These are phyloP conservation scores for Globisporangium lucens DNA, from an alignment of 352 stramenopile species.

Conservation along the genomic window DNA sequence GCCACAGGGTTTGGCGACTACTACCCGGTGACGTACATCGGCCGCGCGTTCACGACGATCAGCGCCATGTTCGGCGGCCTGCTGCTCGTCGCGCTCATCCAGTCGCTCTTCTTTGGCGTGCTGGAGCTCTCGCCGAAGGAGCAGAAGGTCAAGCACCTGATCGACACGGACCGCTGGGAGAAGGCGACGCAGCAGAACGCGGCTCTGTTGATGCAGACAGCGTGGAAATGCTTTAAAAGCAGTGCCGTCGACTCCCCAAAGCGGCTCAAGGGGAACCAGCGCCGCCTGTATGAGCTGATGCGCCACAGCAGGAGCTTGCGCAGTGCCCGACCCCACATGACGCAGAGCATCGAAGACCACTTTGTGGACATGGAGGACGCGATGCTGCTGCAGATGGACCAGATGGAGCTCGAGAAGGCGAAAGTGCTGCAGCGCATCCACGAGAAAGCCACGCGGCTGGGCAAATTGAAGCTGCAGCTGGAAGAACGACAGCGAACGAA, in stretches of 20 bases:
- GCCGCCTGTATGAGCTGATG: constrained; percentile 11
- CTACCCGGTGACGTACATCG: constrained; percentile 65
- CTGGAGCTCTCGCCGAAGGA: constrained; percentile 62
- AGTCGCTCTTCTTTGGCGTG: constrained; percentile 78
- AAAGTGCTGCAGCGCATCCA: constrained; percentile 11
- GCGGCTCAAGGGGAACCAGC: background rate
- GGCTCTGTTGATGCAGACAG: constrained; percentile 38
- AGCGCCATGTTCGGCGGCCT: constrained; percentile 74
- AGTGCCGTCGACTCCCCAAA: background rate
- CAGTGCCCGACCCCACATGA: background rate
- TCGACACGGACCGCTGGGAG: constrained; percentile 60
- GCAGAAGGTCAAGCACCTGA: constrained; percentile 60
- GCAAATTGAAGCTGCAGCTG: constrained; percentile 6
- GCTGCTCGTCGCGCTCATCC: constrained; percentile 63
- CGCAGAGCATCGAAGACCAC: constrained; percentile 11
- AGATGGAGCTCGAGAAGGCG: constrained; percentile 14
- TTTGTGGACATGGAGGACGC: constrained; percentile 15
- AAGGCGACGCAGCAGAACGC: constrained; percentile 41
- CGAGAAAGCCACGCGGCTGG: constrained; percentile 9
- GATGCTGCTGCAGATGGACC: constrained; percentile 9
- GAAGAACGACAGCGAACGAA: constrained; percentile 4
- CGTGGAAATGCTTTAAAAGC: constrained; percentile 25
- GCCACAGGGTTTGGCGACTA: constrained; percentile 72
- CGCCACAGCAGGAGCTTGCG: constrained; percentile 2
- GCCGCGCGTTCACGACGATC: constrained; percentile 47